Percentiles rank a stretch among this genome's conserved stretches.
phyloP scores from a whole-genome alignment of 2,329 filamentous ascomycete species.

The Capronia coronata region DNA sequence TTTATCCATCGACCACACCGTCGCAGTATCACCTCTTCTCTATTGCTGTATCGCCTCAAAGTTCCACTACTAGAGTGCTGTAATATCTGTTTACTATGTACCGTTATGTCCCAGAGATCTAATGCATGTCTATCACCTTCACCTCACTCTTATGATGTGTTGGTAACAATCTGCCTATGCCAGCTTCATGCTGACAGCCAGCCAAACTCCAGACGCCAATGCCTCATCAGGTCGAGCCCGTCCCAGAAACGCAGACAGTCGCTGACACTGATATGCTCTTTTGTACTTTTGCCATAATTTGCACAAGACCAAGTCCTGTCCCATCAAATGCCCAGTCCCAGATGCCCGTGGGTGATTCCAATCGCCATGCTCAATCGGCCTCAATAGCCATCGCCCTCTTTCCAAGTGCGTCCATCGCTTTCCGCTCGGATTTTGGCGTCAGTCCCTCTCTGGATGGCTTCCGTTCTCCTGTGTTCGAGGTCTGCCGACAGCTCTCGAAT shows the following conservation, averaged over 20 bases:
- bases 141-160: neutral
- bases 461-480: slow-evolving; percentile 38
- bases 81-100: neutral
- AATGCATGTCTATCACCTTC: neutral
- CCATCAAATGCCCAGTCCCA: neutral
- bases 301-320: neutral
- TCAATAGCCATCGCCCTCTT: slow-evolving; percentile 51
- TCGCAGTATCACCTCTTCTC: too few relatives aligned
- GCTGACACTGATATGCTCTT: neutral
- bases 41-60: too few relatives aligned
- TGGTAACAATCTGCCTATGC: neutral
- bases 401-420: slow-evolving; percentile 50
- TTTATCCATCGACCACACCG: neutral
- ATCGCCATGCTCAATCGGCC: neutral
- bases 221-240: neutral
- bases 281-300: neutral
- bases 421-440: slow-evolving; percentile 47
- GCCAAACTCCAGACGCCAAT: neutral
- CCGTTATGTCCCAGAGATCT: neutral
- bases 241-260: neutral
- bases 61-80: too few relatives aligned
- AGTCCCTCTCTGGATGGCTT: slow-evolving; percentile 47
- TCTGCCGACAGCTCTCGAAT: slow-evolving; percentile 41
- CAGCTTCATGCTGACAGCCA: neutral
- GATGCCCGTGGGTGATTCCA: neutral